These are phyloP conservation scores for Linum lewisii DNA, from an alignment of 345 rosid genomes.

Conservation along the genomic window DNA sequence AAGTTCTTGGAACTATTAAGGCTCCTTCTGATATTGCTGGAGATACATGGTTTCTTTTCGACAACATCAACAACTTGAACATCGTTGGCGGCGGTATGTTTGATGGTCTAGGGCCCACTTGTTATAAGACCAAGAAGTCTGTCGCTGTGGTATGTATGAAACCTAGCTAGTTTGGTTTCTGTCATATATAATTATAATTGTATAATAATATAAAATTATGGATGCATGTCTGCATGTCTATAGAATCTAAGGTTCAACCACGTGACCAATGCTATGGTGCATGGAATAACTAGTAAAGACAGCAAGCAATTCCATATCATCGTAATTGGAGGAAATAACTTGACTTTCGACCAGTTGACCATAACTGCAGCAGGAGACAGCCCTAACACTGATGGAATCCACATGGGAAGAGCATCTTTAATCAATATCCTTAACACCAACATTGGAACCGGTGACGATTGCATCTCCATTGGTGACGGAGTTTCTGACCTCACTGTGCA, in stretches of 20 bases:
- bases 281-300: constrained; percentile 25
- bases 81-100: constrained; percentile 47
- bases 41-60: constrained; percentile 38
- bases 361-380: constrained; percentile 35
- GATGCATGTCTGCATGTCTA: neutral
- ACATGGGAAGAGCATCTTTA: constrained; percentile 35
- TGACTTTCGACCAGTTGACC: constrained; percentile 24
- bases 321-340: constrained; percentile 33
- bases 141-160: neutral
- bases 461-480: constrained; percentile 52
- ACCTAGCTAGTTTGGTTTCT: neutral
- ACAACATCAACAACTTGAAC: constrained; percentile 23
- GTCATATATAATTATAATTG: neutral
- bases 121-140: constrained; percentile 28
- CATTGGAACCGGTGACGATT: constrained; percentile 58
- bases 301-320: constrained; percentile 48
- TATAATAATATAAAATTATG: neutral
- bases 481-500: constrained; percentile 17
- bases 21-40: constrained; percentile 30
- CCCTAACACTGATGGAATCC: constrained; percentile 63
- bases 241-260: constrained; percentile 43
- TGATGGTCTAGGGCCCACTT: constrained; percentile 50
- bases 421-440: constrained; percentile 24
- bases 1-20: constrained; percentile 30
- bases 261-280: constrained; percentile 23